Conservation (phyloP, 2,329 filamentous ascomycete species). For the Colletotrichum sp. region DNA sequence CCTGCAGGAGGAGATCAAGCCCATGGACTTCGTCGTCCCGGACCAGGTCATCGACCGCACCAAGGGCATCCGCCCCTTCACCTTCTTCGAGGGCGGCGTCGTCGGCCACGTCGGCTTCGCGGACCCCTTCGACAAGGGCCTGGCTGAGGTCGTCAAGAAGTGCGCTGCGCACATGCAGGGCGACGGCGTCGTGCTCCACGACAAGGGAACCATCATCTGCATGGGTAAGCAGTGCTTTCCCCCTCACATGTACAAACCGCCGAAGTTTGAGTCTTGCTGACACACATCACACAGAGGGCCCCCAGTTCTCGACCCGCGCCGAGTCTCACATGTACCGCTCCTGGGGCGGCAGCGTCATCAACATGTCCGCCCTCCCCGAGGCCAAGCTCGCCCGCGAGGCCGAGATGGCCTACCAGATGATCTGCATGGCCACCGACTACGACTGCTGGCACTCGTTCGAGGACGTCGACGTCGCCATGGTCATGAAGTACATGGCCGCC, state of each 20-base stretch:
- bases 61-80: constrained; percentile 92
- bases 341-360: constrained; percentile 95
- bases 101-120: constrained; percentile 96
- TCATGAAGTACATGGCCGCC: constrained; percentile 94
- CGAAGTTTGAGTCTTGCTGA: neutral
- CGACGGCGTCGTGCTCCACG: constrained; percentile 84
- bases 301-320: constrained; percentile 94
- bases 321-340: constrained; percentile 94
- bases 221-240: constrained; percentile 68
- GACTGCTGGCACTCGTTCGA: constrained; percentile 92
- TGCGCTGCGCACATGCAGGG: constrained; percentile 81
- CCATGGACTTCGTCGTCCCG: constrained; percentile 94
- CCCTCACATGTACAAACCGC: neutral
- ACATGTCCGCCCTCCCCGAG: constrained; percentile 96
- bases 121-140: constrained; percentile 85
- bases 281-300: constrained; percentile 71
- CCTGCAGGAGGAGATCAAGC: constrained; percentile 89
- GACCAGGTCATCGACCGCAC: constrained; percentile 98
- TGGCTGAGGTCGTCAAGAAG: constrained; percentile 77
- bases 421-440: constrained; percentile 99
- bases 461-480: constrained; percentile 94
- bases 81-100: constrained; percentile 91
- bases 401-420: constrained; percentile 96
- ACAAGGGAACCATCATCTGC: constrained; percentile 84
- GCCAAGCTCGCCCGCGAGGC: constrained; percentile 96